Conservation (phyloP, 1,284 basidiomycete genomes). For the Vanrija sp. region DNA sequence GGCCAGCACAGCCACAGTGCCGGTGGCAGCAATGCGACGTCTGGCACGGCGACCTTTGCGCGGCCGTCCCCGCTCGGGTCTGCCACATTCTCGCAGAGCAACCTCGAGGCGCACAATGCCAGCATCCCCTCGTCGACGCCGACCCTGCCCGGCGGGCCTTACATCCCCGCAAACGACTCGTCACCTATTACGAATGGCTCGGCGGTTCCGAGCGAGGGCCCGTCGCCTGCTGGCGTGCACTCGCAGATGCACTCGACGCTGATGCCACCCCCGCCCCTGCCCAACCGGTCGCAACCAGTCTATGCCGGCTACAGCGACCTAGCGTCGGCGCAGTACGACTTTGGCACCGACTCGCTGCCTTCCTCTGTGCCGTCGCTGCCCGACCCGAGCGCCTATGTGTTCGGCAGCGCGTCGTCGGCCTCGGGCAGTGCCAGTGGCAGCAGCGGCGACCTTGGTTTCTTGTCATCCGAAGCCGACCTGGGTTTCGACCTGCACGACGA, state of each 20-base stretch:
- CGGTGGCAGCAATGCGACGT: too few species aligned
- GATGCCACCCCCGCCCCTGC: constrained; percentile 13
- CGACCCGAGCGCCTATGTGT: constrained; percentile 5
- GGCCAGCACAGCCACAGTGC: background rate
- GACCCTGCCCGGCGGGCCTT: constrained; percentile 11
- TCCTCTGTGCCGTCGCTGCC: constrained; percentile 11
- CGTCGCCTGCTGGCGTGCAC: constrained; percentile 7
- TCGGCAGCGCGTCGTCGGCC: background rate
- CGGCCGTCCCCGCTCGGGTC: constrained; percentile 12
- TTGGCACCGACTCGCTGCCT: background rate
- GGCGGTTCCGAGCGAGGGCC: constrained; percentile 6
- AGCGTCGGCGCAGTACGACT: too few species aligned
- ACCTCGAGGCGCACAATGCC: background rate
- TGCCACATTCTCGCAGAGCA: background rate
- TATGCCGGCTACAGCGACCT: background rate
- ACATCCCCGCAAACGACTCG: constrained; percentile 8
- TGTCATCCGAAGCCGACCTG: constrained; percentile 8
- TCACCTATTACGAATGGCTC: constrained; percentile 3
- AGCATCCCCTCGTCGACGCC: background rate
- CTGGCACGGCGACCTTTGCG: background rate
- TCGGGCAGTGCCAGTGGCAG: background rate
- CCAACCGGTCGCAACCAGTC: background rate
- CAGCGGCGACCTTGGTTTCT: background rate
- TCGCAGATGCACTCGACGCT: constrained; percentile 6
- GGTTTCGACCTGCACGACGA: constrained; percentile 8